phyloP scores from a whole-genome alignment of 805 yeast genomes.

The Yarrowia keelungensis region DNA sequence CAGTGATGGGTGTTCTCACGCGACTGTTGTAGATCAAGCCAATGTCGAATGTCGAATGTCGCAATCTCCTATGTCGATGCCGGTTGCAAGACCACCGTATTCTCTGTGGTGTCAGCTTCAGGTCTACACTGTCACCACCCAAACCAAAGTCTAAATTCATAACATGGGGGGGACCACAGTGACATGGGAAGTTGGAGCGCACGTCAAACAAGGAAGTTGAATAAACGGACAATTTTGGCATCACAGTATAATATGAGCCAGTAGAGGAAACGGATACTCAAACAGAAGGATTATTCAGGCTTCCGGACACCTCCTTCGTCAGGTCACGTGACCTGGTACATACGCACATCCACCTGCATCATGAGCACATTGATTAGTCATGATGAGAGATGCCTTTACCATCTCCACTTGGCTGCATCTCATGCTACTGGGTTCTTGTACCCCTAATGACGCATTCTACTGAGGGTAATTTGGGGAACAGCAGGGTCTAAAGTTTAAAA shows the following conservation, averaged over 20 bases:
- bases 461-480: slow-evolving; percentile 10
- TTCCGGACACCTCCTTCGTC: too few relatives aligned
- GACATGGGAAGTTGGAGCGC: background rate
- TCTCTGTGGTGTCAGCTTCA: background rate
- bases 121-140: background rate
- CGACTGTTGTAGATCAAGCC: too few relatives aligned
- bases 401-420: too few relatives aligned
- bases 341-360: background rate
- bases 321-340: background rate
- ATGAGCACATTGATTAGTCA: background rate
- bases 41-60: too few relatives aligned
- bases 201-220: slow-evolving; percentile 10
- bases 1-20: too few relatives aligned
- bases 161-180: slow-evolving; percentile 14
- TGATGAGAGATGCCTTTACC: too few relatives aligned
- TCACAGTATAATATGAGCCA: too few relatives aligned
- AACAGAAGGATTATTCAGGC: too few relatives aligned
- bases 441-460: slow-evolving; percentile 4
- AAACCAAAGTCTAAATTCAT: slow-evolving; percentile 14
- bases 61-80: too few relatives aligned
- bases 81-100: too few relatives aligned
- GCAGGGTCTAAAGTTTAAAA: background rate
- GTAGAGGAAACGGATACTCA: too few relatives aligned
- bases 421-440: too few relatives aligned
- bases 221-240: background rate